Percentiles rank a stretch among this genome's conserved stretches.
phyloP scores from a whole-genome alignment of 2,329 filamentous ascomycete species.

The Fusarium kyushuense region DNA sequence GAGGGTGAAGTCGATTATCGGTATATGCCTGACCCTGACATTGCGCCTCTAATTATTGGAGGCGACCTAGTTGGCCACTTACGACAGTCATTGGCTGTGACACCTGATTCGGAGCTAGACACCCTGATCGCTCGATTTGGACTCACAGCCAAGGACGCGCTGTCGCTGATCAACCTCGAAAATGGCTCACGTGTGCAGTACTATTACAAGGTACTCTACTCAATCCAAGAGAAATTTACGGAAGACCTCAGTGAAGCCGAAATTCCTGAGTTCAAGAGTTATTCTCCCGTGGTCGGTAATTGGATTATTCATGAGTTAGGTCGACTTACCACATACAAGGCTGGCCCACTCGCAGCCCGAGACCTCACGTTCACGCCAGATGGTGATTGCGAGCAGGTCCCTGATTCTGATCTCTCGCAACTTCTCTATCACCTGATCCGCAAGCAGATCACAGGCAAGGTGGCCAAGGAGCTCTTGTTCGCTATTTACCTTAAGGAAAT shows the following conservation, averaged over 20 bases:
- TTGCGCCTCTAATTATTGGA: conserved; percentile 82
- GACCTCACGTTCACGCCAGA: conserved; percentile 58
- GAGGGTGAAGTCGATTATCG: conserved; percentile 98
- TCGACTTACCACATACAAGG: conserved; percentile 69
- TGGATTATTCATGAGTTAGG: conserved; percentile 83
- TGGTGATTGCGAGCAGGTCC: conserved; percentile 62
- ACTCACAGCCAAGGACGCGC: conserved; percentile 83
- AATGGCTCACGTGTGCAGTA: conserved; percentile 85
- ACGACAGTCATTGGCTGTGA: conserved; percentile 70
- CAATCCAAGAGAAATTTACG: conserved; percentile 53
- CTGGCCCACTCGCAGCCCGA: conserved; percentile 49
- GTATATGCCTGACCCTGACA: conserved; percentile 97
- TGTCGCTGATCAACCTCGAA: conserved; percentile 81
- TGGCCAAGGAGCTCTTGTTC: conserved; percentile 70
- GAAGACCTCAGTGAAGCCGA: conserved; percentile 34
- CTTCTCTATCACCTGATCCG: conserved; percentile 62
- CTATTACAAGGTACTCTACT: conserved; percentile 75
- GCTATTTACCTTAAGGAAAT: conserved; percentile 63
- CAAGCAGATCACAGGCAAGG: conserved; percentile 65
- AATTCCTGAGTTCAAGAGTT: conserved; percentile 50
- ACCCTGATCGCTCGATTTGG: conserved; percentile 72
- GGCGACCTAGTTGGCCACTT: conserved; percentile 76
- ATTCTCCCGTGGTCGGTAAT: conserved; percentile 66
- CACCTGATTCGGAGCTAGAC: conserved; percentile 78
- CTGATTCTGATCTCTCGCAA: conserved; percentile 61